A percentile compares a stretch with the other conserved stretches of the same genome.
These are phyloP conservation scores for Pythium periplocum DNA, from an alignment of 352 stramenopile species.

Conservation along the genomic window DNA sequence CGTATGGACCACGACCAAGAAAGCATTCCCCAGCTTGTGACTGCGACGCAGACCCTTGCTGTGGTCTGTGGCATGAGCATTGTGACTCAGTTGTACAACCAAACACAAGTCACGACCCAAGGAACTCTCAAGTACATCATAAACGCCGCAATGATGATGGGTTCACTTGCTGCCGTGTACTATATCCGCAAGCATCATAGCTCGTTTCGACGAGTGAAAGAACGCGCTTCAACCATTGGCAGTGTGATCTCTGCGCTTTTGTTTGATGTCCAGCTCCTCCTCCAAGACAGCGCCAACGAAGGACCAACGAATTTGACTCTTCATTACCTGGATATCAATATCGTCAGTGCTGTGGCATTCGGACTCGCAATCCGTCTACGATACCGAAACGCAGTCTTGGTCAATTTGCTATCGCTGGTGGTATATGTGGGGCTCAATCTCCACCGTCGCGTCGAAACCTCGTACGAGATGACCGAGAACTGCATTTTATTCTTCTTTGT, in stretches of 20 bases:
- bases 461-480: constrained; percentile 34
- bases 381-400: constrained; percentile 43
- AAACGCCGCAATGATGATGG: constrained; percentile 20
- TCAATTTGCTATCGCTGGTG: constrained; percentile 35
- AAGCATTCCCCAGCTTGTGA: constrained; percentile 46
- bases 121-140: constrained; percentile 32
- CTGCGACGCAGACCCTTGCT: constrained; percentile 27
- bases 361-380: constrained; percentile 50
- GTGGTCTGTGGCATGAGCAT: constrained; percentile 31
- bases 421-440: constrained; percentile 27
- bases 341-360: constrained; percentile 54
- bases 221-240: constrained; percentile 20
- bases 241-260: constrained; percentile 31
- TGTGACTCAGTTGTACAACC: constrained; percentile 35
- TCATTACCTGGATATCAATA: constrained; percentile 39
- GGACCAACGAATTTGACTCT: constrained; percentile 3
- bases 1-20: constrained; percentile 40
- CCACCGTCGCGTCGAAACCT: constrained; percentile 15
- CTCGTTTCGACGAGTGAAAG: constrained; percentile 28
- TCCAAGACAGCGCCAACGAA: constrained; percentile 3
- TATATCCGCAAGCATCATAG: constrained; percentile 26
- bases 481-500: constrained; percentile 31
- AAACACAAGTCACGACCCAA: constrained; percentile 11
- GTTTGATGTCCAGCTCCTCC: constrained; percentile 39
- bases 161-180: constrained; percentile 22